Conservation (phyloP, 164 flowering plant species). For the Magnolia officinalis region DNA sequence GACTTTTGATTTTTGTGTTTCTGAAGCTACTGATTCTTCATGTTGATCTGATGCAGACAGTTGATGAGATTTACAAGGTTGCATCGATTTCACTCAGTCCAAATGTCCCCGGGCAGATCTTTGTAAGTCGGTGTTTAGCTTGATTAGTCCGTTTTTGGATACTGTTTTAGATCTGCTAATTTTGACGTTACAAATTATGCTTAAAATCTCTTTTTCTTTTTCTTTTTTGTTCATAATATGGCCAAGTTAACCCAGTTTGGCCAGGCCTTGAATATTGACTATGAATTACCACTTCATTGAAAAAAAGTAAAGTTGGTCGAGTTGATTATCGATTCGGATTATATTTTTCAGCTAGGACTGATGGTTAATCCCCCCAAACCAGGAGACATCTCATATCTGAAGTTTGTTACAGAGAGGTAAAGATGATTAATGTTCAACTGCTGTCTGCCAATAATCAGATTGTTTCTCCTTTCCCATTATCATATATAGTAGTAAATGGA, state of each 20-base stretch:
- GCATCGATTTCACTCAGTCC: slow-evolving; percentile 94
- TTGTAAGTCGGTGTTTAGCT: slow-evolving; percentile 47
- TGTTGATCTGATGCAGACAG: slow-evolving; percentile 57
- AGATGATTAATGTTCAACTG: slow-evolving; percentile 1
- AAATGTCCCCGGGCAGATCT: slow-evolving; percentile 93
- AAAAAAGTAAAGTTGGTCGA: not conserved
- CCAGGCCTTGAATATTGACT: too few species aligned
- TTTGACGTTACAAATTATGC: not conserved
- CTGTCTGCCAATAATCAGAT: not conserved
- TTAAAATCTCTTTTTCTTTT: not conserved
- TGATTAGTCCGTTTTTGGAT: not conserved
- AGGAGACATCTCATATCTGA: slow-evolving; percentile 84
- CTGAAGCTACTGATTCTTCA: not conserved
- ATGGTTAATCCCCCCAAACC: slow-evolving; percentile 96
- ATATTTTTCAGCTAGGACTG: slow-evolving; percentile 61
- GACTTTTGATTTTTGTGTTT: not conserved
- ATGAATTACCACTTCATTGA: too few species aligned
- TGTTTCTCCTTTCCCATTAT: not conserved
- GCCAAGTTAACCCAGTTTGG: too few species aligned
- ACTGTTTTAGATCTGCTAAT: not conserved
- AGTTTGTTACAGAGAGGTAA: slow-evolving; percentile 70
- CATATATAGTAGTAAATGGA: not conserved
- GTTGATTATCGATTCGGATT: not conserved
- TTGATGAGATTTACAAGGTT: slow-evolving; percentile 92
- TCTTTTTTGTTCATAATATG: too few species aligned